Conservation (phyloP, 441 rosid genomes). For the Populus hybrid region DNA sequence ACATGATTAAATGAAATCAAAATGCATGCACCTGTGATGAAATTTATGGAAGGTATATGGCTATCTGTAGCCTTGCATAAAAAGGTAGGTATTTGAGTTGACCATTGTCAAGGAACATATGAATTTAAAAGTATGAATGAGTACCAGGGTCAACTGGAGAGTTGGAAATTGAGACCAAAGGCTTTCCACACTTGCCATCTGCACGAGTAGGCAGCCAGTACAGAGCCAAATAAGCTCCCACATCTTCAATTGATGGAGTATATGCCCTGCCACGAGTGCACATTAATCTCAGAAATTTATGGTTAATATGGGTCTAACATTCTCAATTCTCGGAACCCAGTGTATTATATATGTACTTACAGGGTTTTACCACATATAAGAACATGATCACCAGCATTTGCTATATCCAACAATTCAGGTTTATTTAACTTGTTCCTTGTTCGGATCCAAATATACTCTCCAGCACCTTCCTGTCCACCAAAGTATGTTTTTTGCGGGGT, state of each 20-base stretch:
- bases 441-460: slow-evolving; percentile 85
- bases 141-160: slow-evolving; percentile 86
- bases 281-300: slow-evolving; percentile 8
- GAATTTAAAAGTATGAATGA: slow-evolving; percentile 2
- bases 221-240: slow-evolving; percentile 73
- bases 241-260: slow-evolving; percentile 87
- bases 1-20: background rate
- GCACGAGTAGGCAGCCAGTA: slow-evolving; percentile 85
- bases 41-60: background rate
- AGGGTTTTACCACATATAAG: slow-evolving; percentile 53
- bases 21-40: background rate
- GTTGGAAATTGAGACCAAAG: slow-evolving; percentile 65
- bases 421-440: slow-evolving; percentile 59
- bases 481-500: slow-evolving; percentile 79
- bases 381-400: slow-evolving; percentile 49
- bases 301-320: slow-evolving; percentile 14
- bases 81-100: background rate
- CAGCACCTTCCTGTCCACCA: slow-evolving; percentile 90
- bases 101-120: background rate
- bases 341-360: slow-evolving; percentile 47
- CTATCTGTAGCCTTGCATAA: background rate
- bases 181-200: slow-evolving; percentile 87
- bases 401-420: slow-evolving; percentile 57
- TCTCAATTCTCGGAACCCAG: slow-evolving; percentile 16
- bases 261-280: slow-evolving; percentile 50